These are phyloP conservation scores for Canna indica DNA, from an alignment of 176 grass and related monocot species.

Conservation along the genomic window DNA sequence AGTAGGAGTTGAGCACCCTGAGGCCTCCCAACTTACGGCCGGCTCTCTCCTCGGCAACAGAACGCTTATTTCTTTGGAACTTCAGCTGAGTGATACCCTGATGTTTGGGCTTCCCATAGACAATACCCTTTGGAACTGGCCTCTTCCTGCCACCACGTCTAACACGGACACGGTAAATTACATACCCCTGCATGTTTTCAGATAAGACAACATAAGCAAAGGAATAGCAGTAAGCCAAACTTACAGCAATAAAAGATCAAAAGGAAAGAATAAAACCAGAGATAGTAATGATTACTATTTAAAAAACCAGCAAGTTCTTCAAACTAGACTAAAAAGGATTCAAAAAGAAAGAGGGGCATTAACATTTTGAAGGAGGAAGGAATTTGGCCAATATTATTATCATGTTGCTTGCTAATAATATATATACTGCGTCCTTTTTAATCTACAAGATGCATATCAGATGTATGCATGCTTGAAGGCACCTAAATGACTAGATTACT, in stretches of 20 bases:
- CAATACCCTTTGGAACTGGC: constrained; percentile 14
- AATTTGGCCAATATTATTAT: no score
- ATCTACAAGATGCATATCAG: no score
- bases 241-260: background rate
- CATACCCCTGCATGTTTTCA: constrained; percentile 5
- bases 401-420: no score
- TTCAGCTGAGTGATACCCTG: constrained; percentile 17
- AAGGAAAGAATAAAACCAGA: background rate
- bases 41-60: constrained; percentile 9
- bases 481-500: no score
- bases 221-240: background rate
- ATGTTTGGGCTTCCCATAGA: constrained; percentile 11
- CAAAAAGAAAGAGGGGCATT: no score
- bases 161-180: constrained; percentile 10
- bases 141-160: constrained; percentile 17
- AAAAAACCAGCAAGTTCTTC: no score
- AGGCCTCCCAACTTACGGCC: constrained; percentile 3
- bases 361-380: no score
- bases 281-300: no score
- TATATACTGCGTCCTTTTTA: no score
- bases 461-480: no score
- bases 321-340: no score
- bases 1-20: constrained; percentile 1
- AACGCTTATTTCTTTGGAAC: constrained; percentile 3
- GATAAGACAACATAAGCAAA: background rate